Base-by-base conservation (phyloP, 2,329 filamentous ascomycete species). In the Ascochyta fabae region DNA sequence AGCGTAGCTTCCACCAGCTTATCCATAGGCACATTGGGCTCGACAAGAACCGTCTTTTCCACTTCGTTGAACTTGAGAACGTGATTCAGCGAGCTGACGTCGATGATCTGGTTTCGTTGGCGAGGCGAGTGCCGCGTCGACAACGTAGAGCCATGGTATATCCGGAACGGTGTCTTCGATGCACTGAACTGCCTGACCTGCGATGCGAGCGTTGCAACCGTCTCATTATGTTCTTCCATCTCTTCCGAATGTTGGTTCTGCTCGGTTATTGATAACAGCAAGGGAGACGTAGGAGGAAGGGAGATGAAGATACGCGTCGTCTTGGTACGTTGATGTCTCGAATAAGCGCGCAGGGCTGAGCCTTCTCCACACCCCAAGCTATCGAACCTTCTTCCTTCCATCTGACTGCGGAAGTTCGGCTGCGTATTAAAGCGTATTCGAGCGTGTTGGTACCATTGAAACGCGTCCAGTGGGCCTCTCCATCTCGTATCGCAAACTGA, bases 11-110 rank as follows among this genome's bases (percentile, higher is more conserved):
- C 79, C 0, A 89, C 82, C 1, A 90, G 78, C 0, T 76, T 75
- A 55, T 88, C 86, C 86, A 90, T 90, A 0, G 86, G 79, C 3
- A 90, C 87, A 61, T 90, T 90, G 0, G 87, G 86, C 66, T 90
- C 87, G 0, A 89, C 87, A 0, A 85, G 64, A 43, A 77, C 79
- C 12, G 77, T 81, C 56, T 77, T 79, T 6, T 66, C 72, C 15
- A 70, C 55, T 9, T 61, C 60, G 60, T 83, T 73, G 42, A 84
- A 74, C 7, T 69, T 59, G 8, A 84, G 60, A 1, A 84, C 77
- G 64, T 81, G 70, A 31, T 77, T 78, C n/a, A 84, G 74, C 3
- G 66, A 69, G 59, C 76, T 80, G n/a, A 80, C 82, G 59, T 84
- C 80, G 40, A 84, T 73, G 50, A 81, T 75, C 13, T 70, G 66